Evolutionary conservation across 2,329 filamentous ascomycete species (phyloP), one percentile per base, ranked within the genome.

Genomic region (Aspergillus sp.): DNA sequence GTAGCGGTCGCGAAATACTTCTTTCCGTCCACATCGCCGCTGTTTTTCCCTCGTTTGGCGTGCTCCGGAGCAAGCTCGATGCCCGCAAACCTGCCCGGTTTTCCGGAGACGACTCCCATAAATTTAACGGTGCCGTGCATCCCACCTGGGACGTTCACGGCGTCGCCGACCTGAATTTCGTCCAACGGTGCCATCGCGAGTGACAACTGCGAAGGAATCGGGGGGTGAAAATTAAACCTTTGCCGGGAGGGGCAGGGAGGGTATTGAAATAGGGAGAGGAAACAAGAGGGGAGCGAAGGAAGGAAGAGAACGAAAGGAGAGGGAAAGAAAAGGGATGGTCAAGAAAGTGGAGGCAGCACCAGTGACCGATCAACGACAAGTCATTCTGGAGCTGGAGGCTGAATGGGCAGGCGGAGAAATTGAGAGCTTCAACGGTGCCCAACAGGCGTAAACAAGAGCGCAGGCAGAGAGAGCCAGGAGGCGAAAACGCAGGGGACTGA

Each of bases 51-150:
- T 70, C 89, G 86, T 51, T 82, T 75, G 34, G 92, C 90, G 78
- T 89, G 96, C 65, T 96, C 90, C 53, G 85, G 80, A 68, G 88
- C 86, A 62, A 99, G 82, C 75, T 99, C 95, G 37, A 99, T 90
- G 46, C 95, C 95, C 33, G 91, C 92, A 80, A 99, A 99, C 19
- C 85, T 84, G 51, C 95, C 95, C 66, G 89, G 91, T 80, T 96
- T 97, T 62, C 93, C 93, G 66, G 87, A 85, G 41, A 99, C 93
- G 40, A 82, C 81, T 45, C 95, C 95, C 61, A 98, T 81, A 71
- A 96, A 99, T 72, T 90, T 93, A 64, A 98, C 88, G 2, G 86
- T 89, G 49, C 95, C 95, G 64, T 89, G 81, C 92, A 99, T 96
- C 73, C 89, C 91, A 42, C 95, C 95, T 2, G 93, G 93, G 47